Evolutionary conservation across 495 filamentous ascomycete genomes (phyloP), one percentile per base, ranked within the genome.

Genomic region (Neohortaea acidophila): DNA sequence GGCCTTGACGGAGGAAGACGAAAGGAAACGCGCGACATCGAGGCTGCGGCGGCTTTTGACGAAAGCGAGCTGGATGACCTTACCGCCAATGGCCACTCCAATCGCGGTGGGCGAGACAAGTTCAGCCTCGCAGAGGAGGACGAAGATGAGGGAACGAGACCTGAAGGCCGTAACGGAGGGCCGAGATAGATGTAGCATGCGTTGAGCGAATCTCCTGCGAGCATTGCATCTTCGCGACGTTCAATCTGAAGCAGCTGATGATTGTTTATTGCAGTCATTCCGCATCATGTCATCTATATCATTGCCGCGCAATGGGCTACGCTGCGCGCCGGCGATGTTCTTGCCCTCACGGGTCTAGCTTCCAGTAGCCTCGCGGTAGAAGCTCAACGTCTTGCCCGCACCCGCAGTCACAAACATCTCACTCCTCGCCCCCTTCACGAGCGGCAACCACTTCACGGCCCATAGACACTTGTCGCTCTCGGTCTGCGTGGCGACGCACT

Each of bases 401-500:
- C 91, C 91, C 11, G 75, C 82, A 11, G 80, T 81, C 34, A 78
- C 81, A 59, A 97, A 97, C 40, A 75, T 76, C 62, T 94, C 87
- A 21, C 77, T 83, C 51, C 67, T 72, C 48, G 43, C 41, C 4
- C 67, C 65, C 0, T 66, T 41, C 8, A 27, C 68, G 59, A 81
- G 91, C 9, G 84, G 84, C 39, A 96, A 57, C 87, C 89, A 96
- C 45, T 75, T 79, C 21, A 83, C 84, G 39, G 67, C 68, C 84
- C 91, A 94, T 22, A 96, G 50, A 1, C 81, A 75, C 47, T 80
- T 79, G 38, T 91, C 85, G 2, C 78, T 83, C 60, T 96, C 84
- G 18, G 75, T 81, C 55, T 94, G 85, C 14, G 91, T 96, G 25
- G 89, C 85, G 25, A 97, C 87, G 55, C 89, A 96, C 14, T 64